Percentiles rank a stretch among this genome's conserved stretches.
phyloP scores from a whole-genome alignment of 306 rosid species.

The Psophocarpus tetragonolobus region DNA sequence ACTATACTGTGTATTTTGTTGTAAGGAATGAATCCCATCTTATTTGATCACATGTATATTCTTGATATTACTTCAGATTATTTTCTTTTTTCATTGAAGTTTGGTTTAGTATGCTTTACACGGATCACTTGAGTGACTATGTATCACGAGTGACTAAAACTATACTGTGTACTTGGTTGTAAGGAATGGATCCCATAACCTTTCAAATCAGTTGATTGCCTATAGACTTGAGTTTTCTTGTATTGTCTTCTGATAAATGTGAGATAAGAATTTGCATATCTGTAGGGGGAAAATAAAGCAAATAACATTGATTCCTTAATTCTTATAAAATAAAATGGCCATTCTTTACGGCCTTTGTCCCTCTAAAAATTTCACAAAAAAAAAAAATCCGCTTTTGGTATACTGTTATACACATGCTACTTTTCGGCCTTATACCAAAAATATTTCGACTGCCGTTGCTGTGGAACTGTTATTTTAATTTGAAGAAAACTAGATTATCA shows the following conservation, averaged over 20 bases:
- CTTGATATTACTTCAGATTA: neutral
- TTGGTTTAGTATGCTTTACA: slow-evolving; percentile 40
- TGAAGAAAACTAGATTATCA: neutral
- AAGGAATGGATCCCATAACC: slow-evolving; percentile 18
- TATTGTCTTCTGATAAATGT: slow-evolving; percentile 20
- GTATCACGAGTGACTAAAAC: slow-evolving; percentile 68
- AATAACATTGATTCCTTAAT: neutral
- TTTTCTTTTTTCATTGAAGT: neutral
- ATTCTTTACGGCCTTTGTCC: neutral
- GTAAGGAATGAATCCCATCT: slow-evolving; percentile 18
- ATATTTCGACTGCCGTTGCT: neutral
- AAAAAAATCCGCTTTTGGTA: neutral
- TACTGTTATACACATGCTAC: neutral
- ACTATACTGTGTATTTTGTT: slow-evolving; percentile 21
- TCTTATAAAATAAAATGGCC: neutral
- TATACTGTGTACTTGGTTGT: slow-evolving; percentile 24
- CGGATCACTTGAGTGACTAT: slow-evolving; percentile 74
- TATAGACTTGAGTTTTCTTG: slow-evolving; percentile 16
- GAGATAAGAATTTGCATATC: slow-evolving; percentile 1
- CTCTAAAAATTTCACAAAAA: neutral
- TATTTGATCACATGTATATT: slow-evolving; percentile 28
- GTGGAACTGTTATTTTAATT: neutral
- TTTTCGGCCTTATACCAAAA: neutral
- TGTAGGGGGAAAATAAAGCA: slow-evolving; percentile 23
- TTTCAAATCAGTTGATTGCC: slow-evolving; percentile 26